Evolutionary conservation across 805 yeast genomes (phyloP), one percentile per base, ranked within the genome.

Genomic region (Yamadazyma olivae): DNA sequence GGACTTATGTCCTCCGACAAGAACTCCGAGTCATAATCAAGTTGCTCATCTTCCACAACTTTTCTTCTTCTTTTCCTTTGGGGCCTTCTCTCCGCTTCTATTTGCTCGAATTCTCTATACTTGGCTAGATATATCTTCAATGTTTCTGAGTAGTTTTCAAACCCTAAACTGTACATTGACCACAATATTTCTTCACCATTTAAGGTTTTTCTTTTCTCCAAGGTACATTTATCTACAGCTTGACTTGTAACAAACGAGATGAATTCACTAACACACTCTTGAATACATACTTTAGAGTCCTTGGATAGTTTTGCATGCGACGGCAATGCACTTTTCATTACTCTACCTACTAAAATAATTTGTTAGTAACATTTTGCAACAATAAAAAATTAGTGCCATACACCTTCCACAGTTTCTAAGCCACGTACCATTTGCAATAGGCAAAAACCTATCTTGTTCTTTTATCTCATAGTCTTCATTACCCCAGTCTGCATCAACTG

Each of bases 231-330:
- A 48, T 84, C 95, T 24, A 84, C 80, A 0, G 91, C 84, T 54
- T 84, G 90, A 44, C 89, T 81, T 1, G 95, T 83, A 21, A 84
- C 75, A 57, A 84, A 84, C 2, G 90, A 81, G 7, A 84, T 84
- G 53, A 83, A 83, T 61, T 84, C 95, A 17, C 84, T 76, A 2
- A 83, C 91, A 62, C 91, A 83, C 51, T 84, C 91, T 51, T 84
- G 93, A 75, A 84, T 79, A 41, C 89, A 56, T 48, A 81, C 90
- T 50, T 83, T 82, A 28, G 90, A 84, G 49, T 83, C 93, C 50
- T 83, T 83, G 16, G 88, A 79, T 1, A 83, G 79, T 50, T 83
- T 83, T 8, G 90, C 91, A 24, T 81, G 78, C 9, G 70, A 61
- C 3, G 93, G 91, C 20, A 83, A 61, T 2, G 91, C 82, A 38